Conservation (phyloP, 2,329 filamentous ascomycete genomes). For the Trichoderma sp. region DNA sequence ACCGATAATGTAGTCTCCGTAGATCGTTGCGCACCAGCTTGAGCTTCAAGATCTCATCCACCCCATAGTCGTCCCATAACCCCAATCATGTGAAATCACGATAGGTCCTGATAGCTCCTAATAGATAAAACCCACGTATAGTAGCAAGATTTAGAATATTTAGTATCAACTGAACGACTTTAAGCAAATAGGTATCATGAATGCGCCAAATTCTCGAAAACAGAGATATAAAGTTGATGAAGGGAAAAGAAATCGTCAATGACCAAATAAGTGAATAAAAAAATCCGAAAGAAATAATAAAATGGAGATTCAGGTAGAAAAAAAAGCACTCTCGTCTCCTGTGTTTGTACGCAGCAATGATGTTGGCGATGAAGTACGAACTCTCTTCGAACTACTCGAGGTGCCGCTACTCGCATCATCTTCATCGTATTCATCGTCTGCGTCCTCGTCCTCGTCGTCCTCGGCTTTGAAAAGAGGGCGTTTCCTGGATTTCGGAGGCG, state of each 20-base stretch:
- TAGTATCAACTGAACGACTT: neutral
- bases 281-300: neutral
- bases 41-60: neutral
- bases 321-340: neutral
- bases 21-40: neutral
- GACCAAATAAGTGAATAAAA: neutral
- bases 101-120: neutral
- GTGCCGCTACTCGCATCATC: neutral
- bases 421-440: no score
- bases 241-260: neutral
- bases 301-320: neutral
- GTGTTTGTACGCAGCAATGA: neutral
- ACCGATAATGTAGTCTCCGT: neutral
- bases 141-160: neutral
- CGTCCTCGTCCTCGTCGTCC: no score
- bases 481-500: neutral
- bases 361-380: neutral
- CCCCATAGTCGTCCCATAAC: neutral
- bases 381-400: neutral
- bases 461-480: neutral
- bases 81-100: neutral
- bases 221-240: neutral
- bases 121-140: neutral
- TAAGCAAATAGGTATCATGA: neutral
- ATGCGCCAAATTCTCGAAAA: neutral